Evolutionary conservation across 208 protist species (phyloP).

Genomic region (Plasmodiophora brassicae): DNA sequence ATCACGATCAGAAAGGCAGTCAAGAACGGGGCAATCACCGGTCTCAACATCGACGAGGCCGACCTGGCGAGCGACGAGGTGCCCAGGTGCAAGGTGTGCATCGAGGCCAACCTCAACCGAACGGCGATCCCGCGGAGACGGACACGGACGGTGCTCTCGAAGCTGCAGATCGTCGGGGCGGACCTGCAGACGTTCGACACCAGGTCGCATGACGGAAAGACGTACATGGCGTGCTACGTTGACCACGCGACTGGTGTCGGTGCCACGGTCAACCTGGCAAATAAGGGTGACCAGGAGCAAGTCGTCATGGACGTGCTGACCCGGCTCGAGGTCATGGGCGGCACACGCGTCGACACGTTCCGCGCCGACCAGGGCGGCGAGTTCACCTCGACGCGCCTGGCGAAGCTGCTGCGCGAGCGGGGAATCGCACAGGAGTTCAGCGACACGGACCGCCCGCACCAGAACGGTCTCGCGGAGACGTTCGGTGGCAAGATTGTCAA

Average conservation of each 20-base stretch:
- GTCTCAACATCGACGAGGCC: neutral
- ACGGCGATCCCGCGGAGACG: neutral
- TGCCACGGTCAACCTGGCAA: neutral
- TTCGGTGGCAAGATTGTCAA: neutral
- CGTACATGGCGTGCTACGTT: neutral
- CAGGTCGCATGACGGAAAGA: neutral
- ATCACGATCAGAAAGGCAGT: neutral
- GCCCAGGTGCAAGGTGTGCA: neutral
- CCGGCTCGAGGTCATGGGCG: neutral
- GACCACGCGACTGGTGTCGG: neutral
- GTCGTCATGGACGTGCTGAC: neutral
- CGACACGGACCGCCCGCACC: neutral
- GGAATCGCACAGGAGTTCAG: neutral
- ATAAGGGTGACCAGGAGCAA: neutral
- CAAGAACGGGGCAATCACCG: neutral
- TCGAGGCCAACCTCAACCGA: neutral
- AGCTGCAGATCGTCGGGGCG: neutral
- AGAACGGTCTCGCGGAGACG: neutral
- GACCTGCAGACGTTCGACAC: slow-evolving; percentile 14
- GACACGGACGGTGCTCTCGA: neutral
- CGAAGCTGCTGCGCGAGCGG: neutral
- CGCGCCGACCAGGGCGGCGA: neutral
- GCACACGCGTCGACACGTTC: neutral
- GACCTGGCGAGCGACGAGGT: neutral
- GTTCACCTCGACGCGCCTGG: neutral